Evolutionary conservation across 163 green algal genomes (phyloP).

Genomic region (Volvox carteri): DNA sequence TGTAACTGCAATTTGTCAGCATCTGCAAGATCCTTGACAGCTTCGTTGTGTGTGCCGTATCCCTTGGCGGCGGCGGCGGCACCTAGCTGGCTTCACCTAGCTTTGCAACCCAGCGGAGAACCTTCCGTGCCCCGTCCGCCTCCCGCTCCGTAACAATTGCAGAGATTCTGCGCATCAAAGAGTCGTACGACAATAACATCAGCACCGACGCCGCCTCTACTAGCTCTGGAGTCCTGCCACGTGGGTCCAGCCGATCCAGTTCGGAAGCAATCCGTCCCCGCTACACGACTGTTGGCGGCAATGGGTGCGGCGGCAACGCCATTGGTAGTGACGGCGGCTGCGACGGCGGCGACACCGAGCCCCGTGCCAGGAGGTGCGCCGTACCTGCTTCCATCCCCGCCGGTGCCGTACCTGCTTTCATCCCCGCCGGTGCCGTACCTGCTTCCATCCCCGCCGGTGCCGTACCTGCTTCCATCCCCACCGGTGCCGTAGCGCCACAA

Average conservation of each 20-base stretch:
- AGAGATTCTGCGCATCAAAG: neutral
- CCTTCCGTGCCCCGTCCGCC: too few species aligned
- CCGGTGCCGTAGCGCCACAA: neutral
- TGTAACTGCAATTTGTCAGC: too few species aligned
- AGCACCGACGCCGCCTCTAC: too few species aligned
- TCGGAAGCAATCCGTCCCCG: neutral
- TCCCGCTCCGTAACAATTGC: neutral
- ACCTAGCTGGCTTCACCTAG: neutral
- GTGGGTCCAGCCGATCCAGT: neutral
- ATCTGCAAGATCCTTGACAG: too few species aligned
- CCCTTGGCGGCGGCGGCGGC: too few species aligned
- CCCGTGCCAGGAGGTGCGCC: too few species aligned
- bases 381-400: neutral
- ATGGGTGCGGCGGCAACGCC: neutral
- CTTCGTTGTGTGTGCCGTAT: too few species aligned
- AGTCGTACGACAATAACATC: neutral
- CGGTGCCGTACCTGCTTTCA: neutral
- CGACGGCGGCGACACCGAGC: too few species aligned
- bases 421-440: neutral
- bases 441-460: neutral
- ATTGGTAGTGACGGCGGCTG: neutral
- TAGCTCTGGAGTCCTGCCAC: too few species aligned
- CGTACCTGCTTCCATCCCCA: neutral
- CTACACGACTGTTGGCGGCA: neutral
- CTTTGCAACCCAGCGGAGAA: neutral